These are phyloP conservation scores for Uromyces viciae-fabae DNA, from an alignment of 1,284 basidiomycete species.

Conservation along the genomic window DNA sequence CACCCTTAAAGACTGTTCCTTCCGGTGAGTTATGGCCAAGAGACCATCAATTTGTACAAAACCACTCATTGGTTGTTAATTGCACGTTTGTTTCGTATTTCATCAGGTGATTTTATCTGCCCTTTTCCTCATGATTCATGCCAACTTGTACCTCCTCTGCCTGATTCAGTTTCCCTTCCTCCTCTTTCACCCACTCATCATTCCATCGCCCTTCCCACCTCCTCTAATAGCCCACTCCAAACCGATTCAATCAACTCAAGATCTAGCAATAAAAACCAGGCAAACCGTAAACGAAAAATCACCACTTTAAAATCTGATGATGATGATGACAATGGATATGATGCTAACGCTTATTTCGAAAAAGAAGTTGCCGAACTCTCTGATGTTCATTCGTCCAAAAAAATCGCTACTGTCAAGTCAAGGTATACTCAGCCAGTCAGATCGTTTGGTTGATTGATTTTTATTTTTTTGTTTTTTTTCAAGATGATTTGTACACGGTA, in stretches of 20 bases:
- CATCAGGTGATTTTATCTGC: conserved; percentile 39
- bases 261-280: conserved; percentile 3
- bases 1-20: conserved; percentile 30
- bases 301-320: conserved; percentile 22
- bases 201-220: background rate
- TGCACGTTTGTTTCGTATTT: background rate
- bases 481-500: no score
- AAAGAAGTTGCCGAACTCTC: background rate
- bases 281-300: conserved; percentile 5
- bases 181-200: conserved; percentile 3
- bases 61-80: background rate
- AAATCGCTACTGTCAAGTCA: background rate
- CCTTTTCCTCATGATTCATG: conserved; percentile 20
- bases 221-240: background rate
- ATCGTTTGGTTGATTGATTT: background rate
- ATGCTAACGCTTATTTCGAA: background rate
- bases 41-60: background rate
- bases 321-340: conserved; percentile 6
- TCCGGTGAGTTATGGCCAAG: conserved; percentile 1
- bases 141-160: conserved; percentile 15
- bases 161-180: conserved; percentile 19
- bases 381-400: conserved; percentile 4
- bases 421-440: conserved; percentile 34
- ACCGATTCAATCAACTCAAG: background rate
- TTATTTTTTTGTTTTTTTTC: background rate